Evolutionary conservation across 306 rosid species (phyloP).

Genomic region (Lathyrus sativus): DNA sequence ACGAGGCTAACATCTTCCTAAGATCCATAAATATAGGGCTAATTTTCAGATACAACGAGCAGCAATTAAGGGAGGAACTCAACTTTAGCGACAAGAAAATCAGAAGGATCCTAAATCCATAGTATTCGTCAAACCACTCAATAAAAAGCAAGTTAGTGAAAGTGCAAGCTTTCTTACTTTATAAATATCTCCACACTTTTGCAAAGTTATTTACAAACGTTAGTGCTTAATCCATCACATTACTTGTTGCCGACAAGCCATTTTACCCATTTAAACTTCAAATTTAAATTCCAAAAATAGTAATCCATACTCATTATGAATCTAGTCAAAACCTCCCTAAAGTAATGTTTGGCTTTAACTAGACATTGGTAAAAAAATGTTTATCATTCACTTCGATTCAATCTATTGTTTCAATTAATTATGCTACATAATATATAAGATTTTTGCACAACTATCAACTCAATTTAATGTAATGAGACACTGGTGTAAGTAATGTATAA

Average conservation of each 20-base stretch:
- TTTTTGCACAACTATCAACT: no score
- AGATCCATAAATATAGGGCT: conserved; percentile 6
- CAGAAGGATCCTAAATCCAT: conserved; percentile 8
- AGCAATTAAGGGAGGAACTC: background rate
- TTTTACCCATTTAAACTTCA: conserved; percentile 5
- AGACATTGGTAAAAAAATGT: conserved; percentile 20
- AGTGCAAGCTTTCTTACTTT: conserved; percentile 13
- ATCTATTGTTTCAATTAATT: background rate
- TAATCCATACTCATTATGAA: background rate
- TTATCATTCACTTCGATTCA: background rate
- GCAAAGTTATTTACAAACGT: conserved; percentile 11
- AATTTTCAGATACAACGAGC: background rate
- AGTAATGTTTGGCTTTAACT: conserved; percentile 41
- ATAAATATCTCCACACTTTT: conserved; percentile 4
- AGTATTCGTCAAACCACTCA: conserved; percentile 27
- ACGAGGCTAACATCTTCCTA: background rate
- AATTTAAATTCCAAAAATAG: background rate
- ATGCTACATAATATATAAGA: no score
- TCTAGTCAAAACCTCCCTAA: conserved; percentile 34
- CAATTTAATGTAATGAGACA: no score
- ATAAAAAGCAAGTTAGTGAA: conserved; percentile 16
- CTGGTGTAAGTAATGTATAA: background rate
- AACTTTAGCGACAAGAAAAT: conserved; percentile 5
- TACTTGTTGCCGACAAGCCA: conserved; percentile 14
- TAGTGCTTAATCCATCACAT: conserved; percentile 8